phyloP scores from a whole-genome alignment of 2,329 filamentous ascomycete genomes.

The Claviceps sp. region DNA sequence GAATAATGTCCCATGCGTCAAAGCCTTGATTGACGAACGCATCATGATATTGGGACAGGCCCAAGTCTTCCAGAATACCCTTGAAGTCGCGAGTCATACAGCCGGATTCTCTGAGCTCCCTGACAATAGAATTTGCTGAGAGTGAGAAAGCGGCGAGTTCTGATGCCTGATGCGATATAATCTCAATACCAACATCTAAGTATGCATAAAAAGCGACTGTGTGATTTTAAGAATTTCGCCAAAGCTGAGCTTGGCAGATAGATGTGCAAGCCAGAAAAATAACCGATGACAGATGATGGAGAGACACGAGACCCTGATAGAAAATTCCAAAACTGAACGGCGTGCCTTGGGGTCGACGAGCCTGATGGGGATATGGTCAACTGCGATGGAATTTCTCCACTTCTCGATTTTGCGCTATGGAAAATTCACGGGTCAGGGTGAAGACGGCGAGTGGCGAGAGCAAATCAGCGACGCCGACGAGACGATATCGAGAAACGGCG shows the following conservation, averaged over 20 bases:
- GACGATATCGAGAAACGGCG: background rate
- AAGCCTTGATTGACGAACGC: conserved; percentile 67
- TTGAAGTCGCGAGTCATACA: conserved; percentile 45
- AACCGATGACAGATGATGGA: background rate
- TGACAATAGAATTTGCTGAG: background rate
- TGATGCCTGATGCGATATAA: background rate
- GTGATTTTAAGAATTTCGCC: background rate
- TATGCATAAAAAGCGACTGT: background rate
- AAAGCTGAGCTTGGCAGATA: background rate
- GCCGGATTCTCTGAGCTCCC: conserved; percentile 7
- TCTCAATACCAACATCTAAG: conserved; percentile 8
- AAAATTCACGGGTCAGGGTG: background rate
- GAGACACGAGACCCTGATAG: background rate
- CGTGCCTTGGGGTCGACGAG: background rate
- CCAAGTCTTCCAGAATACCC: conserved; percentile 58
- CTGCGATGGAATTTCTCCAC: background rate
- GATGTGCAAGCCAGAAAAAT: background rate
- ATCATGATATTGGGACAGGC: conserved; percentile 63
- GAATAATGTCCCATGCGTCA: conserved; percentile 70
- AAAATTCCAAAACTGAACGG: background rate
- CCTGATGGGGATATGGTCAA: background rate
- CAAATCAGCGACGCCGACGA: background rate
- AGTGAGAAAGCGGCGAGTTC: background rate
- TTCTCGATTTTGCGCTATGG: background rate
- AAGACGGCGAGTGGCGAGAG: background rate